Percentiles rank a stretch among this genome's conserved stretches.
These are phyloP conservation scores for Camelina laxa DNA, from an alignment of 345 rosid species.

Conservation along the genomic window DNA sequence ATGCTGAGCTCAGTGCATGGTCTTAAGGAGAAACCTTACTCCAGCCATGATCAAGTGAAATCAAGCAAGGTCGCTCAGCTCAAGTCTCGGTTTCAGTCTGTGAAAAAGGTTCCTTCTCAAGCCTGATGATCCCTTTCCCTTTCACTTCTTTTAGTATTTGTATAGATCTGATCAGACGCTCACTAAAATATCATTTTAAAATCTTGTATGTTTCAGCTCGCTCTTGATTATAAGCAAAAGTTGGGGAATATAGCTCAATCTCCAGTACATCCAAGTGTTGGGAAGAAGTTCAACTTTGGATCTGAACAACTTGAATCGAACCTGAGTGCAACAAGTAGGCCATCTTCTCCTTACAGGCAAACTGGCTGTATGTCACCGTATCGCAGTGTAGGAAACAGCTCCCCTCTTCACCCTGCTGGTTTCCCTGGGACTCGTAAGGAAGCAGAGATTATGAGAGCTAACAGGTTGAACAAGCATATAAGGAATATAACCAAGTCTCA, in stretches of 20 bases:
- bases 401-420: slow-evolving; percentile 63
- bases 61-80: slow-evolving; percentile 49
- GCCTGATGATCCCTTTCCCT: background rate
- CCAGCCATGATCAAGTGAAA: slow-evolving; percentile 46
- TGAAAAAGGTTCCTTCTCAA: slow-evolving; percentile 58
- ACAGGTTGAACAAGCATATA: slow-evolving; percentile 49
- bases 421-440: slow-evolving; percentile 65
- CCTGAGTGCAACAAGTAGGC: slow-evolving; percentile 41
- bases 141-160: slow-evolving; percentile 20
- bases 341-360: slow-evolving; percentile 68
- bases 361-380: slow-evolving; percentile 60
- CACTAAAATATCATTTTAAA: slow-evolving; percentile 3
- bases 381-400: slow-evolving; percentile 57
- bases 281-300: slow-evolving; percentile 48
- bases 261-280: slow-evolving; percentile 49
- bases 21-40: slow-evolving; percentile 55
- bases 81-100: slow-evolving; percentile 54
- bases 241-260: slow-evolving; percentile 49
- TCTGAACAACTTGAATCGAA: slow-evolving; percentile 50
- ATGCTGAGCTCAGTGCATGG: slow-evolving; percentile 72
- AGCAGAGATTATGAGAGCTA: slow-evolving; percentile 55
- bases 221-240: slow-evolving; percentile 50
- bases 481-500: slow-evolving; percentile 52
- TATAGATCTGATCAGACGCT: slow-evolving; percentile 18
- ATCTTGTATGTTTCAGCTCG: slow-evolving; percentile 49